Base-by-base conservation (phyloP, 345 rosid genomes). In the Tarenaya hassleriana region DNA sequence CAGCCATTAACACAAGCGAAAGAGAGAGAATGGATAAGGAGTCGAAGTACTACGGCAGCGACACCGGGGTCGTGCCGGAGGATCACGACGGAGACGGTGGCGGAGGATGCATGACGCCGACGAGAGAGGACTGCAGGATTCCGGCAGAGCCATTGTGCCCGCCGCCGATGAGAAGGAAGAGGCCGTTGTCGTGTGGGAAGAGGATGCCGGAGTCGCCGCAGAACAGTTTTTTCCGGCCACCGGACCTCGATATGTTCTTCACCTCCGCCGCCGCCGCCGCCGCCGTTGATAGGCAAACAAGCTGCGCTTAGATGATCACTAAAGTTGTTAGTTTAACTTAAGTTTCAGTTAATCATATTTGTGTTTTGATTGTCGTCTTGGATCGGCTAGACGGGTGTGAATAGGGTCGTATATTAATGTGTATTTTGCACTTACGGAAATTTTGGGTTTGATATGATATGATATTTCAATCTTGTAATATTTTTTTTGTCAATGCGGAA, bases 111-210 rank as follows among this genome's bases (percentile, higher is more conserved):
- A 71, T 46, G 49, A 86, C 89, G 7, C 95, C 95, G 12, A 75
- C 64, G 33, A 73, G 62, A 52, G 61, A 60, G 3, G 77, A 57
- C 1, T 74, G 64, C 43, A 62, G 53, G 15, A 77, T 74, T 17
- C 76, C 73, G 50, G 69, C 61, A 7, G 33, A 51, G 8, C 48
- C 60, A 10, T 61, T 62, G 19, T 77, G 79, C 56, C 92, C 89
- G 0, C 86, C 92, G 0, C 76, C 89, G 2, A 76, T 88, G 13
- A 78, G 56, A 71, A 86, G 75, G 84, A 86, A 73, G 64, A 61
- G 66, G 14, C 7, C 54, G 4, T 1, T 40, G 13, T 9, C 1
- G 5, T 52, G 19, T 52, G 31, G 34, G 1, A 24, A 5, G 16
- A 48, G 47, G 64, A 62, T 17, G 56, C 50, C 41, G 16, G 64